Base-by-base conservation (phyloP, 176 grass and related monocot species). In the Tillandsia fasciculata region DNA sequence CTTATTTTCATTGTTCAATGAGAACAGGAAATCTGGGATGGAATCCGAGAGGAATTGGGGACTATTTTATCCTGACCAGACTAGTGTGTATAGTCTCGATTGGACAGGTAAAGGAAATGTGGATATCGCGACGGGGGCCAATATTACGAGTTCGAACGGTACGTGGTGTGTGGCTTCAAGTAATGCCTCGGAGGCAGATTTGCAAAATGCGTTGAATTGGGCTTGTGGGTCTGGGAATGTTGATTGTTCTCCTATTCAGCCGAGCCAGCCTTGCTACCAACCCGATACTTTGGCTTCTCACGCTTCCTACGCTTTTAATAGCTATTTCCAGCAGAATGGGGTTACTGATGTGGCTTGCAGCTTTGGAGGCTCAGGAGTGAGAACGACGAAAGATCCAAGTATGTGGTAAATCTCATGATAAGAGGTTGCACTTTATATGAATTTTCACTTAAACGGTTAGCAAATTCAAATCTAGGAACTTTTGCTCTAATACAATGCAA, bases 1-100 rank as follows among this genome's bases (percentile, higher is more conserved):
- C 61, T 79, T 99, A 68, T 99, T 99, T 70, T 99, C 94, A 51
- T 82, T 99, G 80, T 99, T 99, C 84, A 93, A 90, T 33, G 94
- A 99, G 82, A 99, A 99, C 50, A 85, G 89, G 70, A 99, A 99
- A 20, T 87, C 94, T 0, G 87, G 94, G 49, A 80, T 93, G 5
- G 89, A 89, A 70, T 99, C 94, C 0, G 94, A 99, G 84, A 89
- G 94, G 74, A 93, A 99, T 69, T 99, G 94, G 94, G 94, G 94
- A 2, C 66, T 93, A 15, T 99, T 90, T 24, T 99, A 77, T 24
- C 94, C 94, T 0, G 94, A 93, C 61, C 82, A 93, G 64, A 99
- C 87, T 18, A 75, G 82, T 7, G 86, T 99, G 24, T 99, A 99
- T 61, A 99, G 89, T 74, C 77, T 99, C 58, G 94, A 99, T 52